phyloP scores from a whole-genome alignment of 2,329 filamentous ascomycete genomes.

The Pseudofabraea citricarpa region DNA sequence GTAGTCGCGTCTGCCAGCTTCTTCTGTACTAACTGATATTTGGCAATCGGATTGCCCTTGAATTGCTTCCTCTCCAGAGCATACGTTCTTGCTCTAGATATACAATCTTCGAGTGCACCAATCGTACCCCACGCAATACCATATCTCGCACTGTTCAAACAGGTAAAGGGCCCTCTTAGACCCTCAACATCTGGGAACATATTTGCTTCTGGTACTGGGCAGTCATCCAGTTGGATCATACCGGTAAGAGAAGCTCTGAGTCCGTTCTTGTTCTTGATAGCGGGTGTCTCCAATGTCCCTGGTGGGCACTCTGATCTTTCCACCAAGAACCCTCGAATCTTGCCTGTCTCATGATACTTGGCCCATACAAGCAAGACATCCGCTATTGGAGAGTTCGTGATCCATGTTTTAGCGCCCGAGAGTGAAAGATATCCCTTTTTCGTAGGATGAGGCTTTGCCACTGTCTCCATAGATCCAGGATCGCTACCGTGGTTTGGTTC shows the following conservation, averaged over 20 bases:
- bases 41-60: constrained; percentile 89
- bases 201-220: constrained; percentile 82
- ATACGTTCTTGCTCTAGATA: constrained; percentile 76
- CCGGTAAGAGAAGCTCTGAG: constrained; percentile 90
- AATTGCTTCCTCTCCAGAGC: constrained; percentile 94
- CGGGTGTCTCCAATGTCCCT: constrained; percentile 85
- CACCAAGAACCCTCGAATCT: constrained; percentile 89
- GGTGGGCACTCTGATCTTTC: constrained; percentile 80
- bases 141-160: constrained; percentile 87
- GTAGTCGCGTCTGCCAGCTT: constrained; percentile 91
- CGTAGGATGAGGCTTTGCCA: constrained; percentile 76
- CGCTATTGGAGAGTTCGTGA: constrained; percentile 88
- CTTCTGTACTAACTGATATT: constrained; percentile 96
- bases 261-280: constrained; percentile 93
- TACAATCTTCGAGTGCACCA: constrained; percentile 89
- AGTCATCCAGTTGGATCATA: constrained; percentile 94
- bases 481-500: constrained; percentile 93
- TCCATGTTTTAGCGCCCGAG: constrained; percentile 88
- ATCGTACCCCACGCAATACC: constrained; percentile 94
- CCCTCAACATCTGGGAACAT: constrained; percentile 93
- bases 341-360: constrained; percentile 83
- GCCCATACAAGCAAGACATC: constrained; percentile 89
- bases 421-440: constrained; percentile 79
- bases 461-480: constrained; percentile 85
- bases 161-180: constrained; percentile 83